Conservation (phyloP, 2,329 filamentous ascomycete genomes). For the Bipolaris bicolor region DNA sequence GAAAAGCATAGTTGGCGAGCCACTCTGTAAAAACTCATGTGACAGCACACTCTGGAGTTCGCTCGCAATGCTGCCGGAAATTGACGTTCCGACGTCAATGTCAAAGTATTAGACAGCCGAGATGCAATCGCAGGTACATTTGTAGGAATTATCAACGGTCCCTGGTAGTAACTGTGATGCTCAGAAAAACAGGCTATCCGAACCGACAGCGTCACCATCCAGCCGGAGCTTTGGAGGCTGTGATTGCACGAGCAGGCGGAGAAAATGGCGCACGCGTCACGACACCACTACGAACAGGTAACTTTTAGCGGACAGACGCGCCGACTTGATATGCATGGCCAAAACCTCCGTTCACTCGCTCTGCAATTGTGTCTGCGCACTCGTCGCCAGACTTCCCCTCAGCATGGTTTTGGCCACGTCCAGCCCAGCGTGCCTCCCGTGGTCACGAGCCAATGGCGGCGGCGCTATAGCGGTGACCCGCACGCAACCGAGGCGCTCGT, state of each 20-base stretch:
- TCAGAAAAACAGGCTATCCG: conserved; percentile 8
- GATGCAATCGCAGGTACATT: neutral
- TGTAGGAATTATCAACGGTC: too few species aligned
- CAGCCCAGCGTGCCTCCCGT: conserved; percentile 9
- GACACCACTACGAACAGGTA: conserved; percentile 20
- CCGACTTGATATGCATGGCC: neutral
- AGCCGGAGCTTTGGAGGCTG: conserved; percentile 16
- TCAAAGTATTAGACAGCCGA: neutral
- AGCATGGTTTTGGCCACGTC: neutral
- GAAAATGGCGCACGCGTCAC: conserved; percentile 25
- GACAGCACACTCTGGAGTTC: neutral
- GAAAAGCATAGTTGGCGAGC: neutral
- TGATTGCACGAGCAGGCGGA: conserved; percentile 24
- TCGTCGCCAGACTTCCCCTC: neutral
- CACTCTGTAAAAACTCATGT: neutral
- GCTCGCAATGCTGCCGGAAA: neutral
- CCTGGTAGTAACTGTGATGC: neutral
- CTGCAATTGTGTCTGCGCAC: neutral
- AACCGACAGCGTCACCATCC: conserved; percentile 9
- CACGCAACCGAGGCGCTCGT: conserved; percentile 28
- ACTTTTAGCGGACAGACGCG: conserved; percentile 23
- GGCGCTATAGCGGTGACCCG: conserved; percentile 29
- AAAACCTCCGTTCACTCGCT: neutral
- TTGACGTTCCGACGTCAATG: neutral
- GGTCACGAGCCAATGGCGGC: conserved; percentile 27